Base-by-base conservation (phyloP, 2,329 filamentous ascomycete genomes). In the Penicillium frequentans region DNA sequence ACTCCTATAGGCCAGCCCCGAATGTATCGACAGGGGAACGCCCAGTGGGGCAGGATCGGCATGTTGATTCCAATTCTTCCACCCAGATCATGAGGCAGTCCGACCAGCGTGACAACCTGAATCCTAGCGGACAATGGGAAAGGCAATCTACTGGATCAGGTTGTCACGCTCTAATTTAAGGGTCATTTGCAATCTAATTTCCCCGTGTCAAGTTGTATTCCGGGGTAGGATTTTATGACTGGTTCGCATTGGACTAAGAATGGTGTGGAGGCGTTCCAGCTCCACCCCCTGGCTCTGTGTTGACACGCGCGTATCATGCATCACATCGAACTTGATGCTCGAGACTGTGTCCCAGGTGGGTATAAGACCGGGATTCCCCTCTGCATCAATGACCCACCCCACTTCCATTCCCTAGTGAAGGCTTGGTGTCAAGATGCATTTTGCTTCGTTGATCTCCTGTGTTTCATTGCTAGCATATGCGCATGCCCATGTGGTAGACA, bases 31-130 rank as follows among this genome's bases (percentile, higher is more conserved):
- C 57, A 55, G 53, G 60, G 56, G 54, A 57, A 37, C 8, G 33
- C 49, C 51, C 51, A 50, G 52, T 56, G 53, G 58, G 59, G 52
- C 52, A 54, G 54, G 64, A 66, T 67, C 64, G 51, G 60, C 64
- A 52, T 52, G n/a, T 49, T 49, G 45, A 55, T 61, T 55, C 44
- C 53, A 59, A 56, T 57, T 56, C 54, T 19, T 37, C 29, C 48
- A 52, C 53, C 52, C 33, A 56, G 59, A 63, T 65, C 64, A 66
- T 63, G 63, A 61, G 61, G 53, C 55, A 57, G 50, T 50, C 53
- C 39, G 45, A 3, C 48, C 47, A 43, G 57, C 55, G 55, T 63
- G 63, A 64, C 57, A 53, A 47, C 5, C 29, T 49, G 37, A 49
- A 33, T 23, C 31, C 54, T 53, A 31, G 37, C 49, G 37, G 44